These are phyloP conservation scores for Sanguinoderma infundibulare DNA, from an alignment of 1,284 basidiomycete genomes.

Conservation along the genomic window DNA sequence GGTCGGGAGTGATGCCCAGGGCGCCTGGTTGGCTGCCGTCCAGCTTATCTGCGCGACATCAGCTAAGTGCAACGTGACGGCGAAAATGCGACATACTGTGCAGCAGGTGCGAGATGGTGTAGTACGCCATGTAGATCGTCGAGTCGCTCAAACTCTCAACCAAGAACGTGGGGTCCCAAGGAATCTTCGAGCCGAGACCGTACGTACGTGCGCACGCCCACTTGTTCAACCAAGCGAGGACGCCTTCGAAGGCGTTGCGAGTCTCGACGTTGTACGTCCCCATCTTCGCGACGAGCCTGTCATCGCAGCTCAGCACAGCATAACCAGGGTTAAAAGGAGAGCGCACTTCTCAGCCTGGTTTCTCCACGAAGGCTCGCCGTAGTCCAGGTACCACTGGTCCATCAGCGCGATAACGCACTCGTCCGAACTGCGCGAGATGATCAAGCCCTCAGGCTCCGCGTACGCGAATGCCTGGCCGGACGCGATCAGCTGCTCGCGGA, in stretches of 20 bases:
- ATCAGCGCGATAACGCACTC: conserved; percentile 98
- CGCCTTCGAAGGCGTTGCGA: conserved; percentile 89
- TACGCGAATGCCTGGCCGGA: conserved; percentile 86
- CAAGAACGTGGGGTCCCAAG: conserved; percentile 97
- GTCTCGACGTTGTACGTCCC: conserved; percentile 92
- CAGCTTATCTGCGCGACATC: conserved; percentile 56
- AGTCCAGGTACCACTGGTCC: conserved; percentile 99
- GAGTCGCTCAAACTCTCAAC: conserved; percentile 98
- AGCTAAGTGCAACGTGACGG: conserved; percentile 9
- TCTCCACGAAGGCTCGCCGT: conserved; percentile 92
- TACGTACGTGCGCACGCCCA: conserved; percentile 99
- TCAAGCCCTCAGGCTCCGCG: conserved; percentile 94
- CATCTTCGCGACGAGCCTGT: conserved; percentile 83
- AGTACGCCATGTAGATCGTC: conserved; percentile 99
- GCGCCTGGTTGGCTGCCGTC: conserved; percentile 84
- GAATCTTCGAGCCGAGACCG: conserved; percentile 94
- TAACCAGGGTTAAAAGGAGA: background rate
- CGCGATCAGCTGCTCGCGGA: conserved; percentile 85
- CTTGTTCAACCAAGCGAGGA: conserved; percentile 95
- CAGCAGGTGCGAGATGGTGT: conserved; percentile 90
- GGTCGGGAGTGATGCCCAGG: conserved; percentile 84
- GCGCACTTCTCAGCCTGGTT: conserved; percentile 82
- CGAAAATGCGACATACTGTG: conserved; percentile 60
- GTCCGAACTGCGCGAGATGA: conserved; percentile 89
- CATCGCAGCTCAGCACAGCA: conserved; percentile 13